phyloP scores from a whole-genome alignment of 768 basidiomycete genomes.

The Serendipita indica region DNA sequence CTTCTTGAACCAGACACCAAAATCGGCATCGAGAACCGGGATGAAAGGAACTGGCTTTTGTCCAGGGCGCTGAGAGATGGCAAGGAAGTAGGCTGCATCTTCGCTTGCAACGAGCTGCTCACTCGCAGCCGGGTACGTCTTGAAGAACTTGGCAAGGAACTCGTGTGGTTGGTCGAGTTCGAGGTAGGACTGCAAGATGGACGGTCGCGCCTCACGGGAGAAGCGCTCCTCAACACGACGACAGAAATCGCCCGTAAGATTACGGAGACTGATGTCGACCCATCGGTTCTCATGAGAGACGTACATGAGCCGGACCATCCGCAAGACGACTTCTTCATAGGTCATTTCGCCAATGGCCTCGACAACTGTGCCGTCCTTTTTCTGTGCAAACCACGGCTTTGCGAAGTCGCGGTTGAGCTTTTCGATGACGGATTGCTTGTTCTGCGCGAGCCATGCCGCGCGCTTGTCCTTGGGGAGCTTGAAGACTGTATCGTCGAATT shows the following conservation, averaged over 20 bases:
- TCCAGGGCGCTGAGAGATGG: conserved; percentile 86
- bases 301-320: conserved; percentile 91
- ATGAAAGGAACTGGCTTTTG: conserved; percentile 99
- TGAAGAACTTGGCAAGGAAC: conserved; percentile 73
- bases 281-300: conserved; percentile 82
- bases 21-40: conserved; percentile 79
- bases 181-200: conserved; percentile 68
- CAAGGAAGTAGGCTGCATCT: conserved; percentile 90
- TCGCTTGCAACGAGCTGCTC: conserved; percentile 82
- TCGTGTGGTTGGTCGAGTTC: conserved; percentile 67
- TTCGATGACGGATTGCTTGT: conserved; percentile 73
- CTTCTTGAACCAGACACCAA: conserved; percentile 99
- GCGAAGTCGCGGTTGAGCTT: conserved; percentile 92
- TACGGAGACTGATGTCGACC: conserved; percentile 83
- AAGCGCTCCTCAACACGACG: conserved; percentile 92
- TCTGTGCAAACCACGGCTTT: conserved; percentile 95
- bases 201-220: conserved; percentile 75
- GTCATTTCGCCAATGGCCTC: conserved; percentile 92
- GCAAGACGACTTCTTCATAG: conserved; percentile 86
- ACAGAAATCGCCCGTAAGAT: conserved; percentile 93
- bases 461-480: conserved; percentile 94
- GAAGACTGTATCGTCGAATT: conserved; percentile 95
- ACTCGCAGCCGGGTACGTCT: conserved; percentile 64
- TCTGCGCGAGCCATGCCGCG: conserved; percentile 69
- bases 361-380: conserved; percentile 77